These are phyloP conservation scores for Tricholoma bakamatsutake DNA, from an alignment of 768 basidiomycete species.

Conservation along the genomic window DNA sequence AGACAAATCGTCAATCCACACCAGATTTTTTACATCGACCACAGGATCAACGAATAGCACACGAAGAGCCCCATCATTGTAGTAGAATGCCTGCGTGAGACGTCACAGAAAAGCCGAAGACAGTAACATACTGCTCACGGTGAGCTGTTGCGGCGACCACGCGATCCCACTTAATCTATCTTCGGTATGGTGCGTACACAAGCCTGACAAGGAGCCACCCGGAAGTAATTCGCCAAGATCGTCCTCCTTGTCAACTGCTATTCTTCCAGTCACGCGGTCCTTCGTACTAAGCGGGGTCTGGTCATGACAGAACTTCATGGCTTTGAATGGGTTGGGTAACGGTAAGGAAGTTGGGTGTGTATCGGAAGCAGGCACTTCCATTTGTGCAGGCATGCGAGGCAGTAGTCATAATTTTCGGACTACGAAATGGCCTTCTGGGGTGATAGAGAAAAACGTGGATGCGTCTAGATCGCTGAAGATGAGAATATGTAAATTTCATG, in stretches of 20 bases:
- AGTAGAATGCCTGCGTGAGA: constrained; percentile 33
- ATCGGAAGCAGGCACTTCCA: constrained; percentile 19
- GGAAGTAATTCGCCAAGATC: constrained; percentile 28
- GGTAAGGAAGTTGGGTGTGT: constrained; percentile 30
- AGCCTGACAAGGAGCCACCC: constrained; percentile 19
- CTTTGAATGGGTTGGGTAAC: constrained; percentile 59
- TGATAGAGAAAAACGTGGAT: constrained; percentile 36
- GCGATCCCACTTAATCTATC: constrained; percentile 33
- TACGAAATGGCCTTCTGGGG: constrained; percentile 38
- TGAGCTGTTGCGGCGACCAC: constrained; percentile 42
- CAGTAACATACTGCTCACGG: constrained; percentile 22
- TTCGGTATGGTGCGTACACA: constrained; percentile 20
- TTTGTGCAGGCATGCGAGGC: constrained; percentile 15
- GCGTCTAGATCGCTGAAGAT: constrained; percentile 22
- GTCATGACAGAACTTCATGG: constrained; percentile 41
- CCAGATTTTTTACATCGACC: constrained; percentile 22
- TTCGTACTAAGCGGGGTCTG: constrained; percentile 23
- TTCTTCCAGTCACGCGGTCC: constrained; percentile 18
- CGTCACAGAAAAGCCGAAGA: background rate
- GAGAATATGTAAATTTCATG: constrained; percentile 2
- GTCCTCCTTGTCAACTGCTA: constrained; percentile 26
- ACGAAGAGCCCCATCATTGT: constrained; percentile 21
- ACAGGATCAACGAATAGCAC: constrained; percentile 23
- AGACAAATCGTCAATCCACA: constrained; percentile 33
- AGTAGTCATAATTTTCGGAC: constrained; percentile 34